Base-by-base conservation (phyloP, 2,329 filamentous ascomycete genomes). In the Colletotrichum lini region DNA sequence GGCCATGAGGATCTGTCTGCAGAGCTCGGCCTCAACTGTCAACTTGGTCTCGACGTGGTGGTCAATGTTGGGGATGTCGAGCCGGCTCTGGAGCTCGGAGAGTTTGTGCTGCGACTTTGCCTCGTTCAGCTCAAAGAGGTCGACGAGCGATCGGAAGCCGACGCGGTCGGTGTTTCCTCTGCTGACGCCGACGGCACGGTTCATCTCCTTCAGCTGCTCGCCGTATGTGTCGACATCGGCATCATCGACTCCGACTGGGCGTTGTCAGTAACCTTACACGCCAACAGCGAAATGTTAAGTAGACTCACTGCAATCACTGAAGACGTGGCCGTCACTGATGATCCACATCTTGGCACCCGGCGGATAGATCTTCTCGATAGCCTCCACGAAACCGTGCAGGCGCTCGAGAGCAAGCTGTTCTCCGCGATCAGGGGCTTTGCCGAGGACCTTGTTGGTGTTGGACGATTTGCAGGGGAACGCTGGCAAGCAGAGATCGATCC, bases 391-490 rank as follows among this genome's bases (percentile, higher is more conserved):
- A 6, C 30, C 54, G 54, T 79, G 72, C 13, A 83, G 74, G 15
- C 76, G 74, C 10, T 76, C 72, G 52, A 83, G 63, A 2, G 81
- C 80, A 6, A 82, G 70, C 40, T 76, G 74, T 67, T 83, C 82
- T 9, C 80, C 81, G 9, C 77, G 75, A 47, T 83, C 81, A 0
- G 81, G 81, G 2, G 73, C 69, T 18, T 73, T 72, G 2, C 80
- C 78, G 8, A 74, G 62, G 10, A 81, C 81, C 65, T 83, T 83
- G 38, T 78, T 71, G 1, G 69, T 72, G 52, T 80, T 81, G 6
- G 81, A 79, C 9, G 81, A 82, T 72, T 83, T 83, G 76, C 81
- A 83, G 0, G 81, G 81, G 50, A 83, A 83, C 1, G 81, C 81
- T 1, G 81, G 81, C 10, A 83, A 76, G n/a, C 76, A 77, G 38